Evolutionary conservation across 1,284 basidiomycete genomes (phyloP), one percentile per base, ranked within the genome.

Genomic region (Amylostereum chailletii): DNA sequence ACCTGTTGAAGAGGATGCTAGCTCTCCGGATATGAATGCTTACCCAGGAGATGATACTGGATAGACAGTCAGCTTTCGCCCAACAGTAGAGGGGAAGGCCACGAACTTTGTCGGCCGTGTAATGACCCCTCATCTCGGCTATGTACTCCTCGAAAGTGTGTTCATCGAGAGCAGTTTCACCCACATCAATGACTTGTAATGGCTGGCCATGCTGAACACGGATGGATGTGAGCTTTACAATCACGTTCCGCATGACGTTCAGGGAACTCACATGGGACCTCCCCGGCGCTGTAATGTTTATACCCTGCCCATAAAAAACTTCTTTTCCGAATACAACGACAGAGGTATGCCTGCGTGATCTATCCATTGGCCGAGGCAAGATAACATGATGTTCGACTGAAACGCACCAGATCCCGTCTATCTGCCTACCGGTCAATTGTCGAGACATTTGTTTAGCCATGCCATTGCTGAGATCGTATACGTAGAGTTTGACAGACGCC

Each of bases 381-480:
- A 39, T 31, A 30, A 33, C 3, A 45, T 40, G 29, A 33, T 19
- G 19, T 19, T 19, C 19, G 19, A 19, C 19, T 2, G 30, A 30
- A 2, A 67, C 78, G 54, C 50, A 90, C 90, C 90, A 94, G 49
- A 94, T 82, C 0, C 91, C 91, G 55, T 94, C 88, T 49, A 94
- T 89, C 63, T 92, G 90, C 47, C 78, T 80, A 2, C 93, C 93
- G 0, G 86, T 89, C 46, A 95, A 71, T 60, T 87, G 82, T 40
- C 76, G 65, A 6, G 89, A 92, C 47, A 94, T 69, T 52, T 81
- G 76, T 51, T 76, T 75, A 2, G 90, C 92, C 58, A 94, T 73
- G 42, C 92, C 92, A 62, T 86, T 81, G 62, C 83, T 92, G 50
- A 94, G 81, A 63, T 96, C 93, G 65, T 96, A 96, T 0, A 95